These are phyloP conservation scores for Colletotrichum cordylinicola DNA, from an alignment of 2,329 filamentous ascomycete genomes.

Conservation along the genomic window DNA sequence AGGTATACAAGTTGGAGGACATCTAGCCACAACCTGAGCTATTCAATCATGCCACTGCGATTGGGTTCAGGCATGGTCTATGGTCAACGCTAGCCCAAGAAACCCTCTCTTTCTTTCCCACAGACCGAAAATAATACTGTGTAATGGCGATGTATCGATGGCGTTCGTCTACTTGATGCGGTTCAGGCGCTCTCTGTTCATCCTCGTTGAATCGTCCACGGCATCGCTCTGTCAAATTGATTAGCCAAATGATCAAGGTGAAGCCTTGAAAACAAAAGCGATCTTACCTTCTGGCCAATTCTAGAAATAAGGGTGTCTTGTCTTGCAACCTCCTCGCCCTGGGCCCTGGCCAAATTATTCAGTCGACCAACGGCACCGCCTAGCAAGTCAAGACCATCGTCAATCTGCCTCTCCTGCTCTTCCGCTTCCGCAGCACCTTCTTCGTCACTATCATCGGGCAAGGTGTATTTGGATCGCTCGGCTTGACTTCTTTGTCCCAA, in stretches of 20 bases:
- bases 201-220: constrained; percentile 81
- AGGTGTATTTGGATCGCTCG: constrained; percentile 68
- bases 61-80: no score
- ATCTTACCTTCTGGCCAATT: constrained; percentile 74
- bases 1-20: constrained; percentile 30
- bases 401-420: constrained; percentile 57
- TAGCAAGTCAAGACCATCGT: constrained; percentile 68
- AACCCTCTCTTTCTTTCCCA: no score
- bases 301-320: constrained; percentile 79
- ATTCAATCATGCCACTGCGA: no score
- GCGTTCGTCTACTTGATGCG: constrained; percentile 51
- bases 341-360: constrained; percentile 76
- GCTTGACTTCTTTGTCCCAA: constrained; percentile 10
- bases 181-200: constrained; percentile 77
- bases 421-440: no score
- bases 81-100: no score
- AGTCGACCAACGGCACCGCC: constrained; percentile 73
- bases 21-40: no score
- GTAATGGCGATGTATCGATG: no score
- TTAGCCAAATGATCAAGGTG: constrained; percentile 30
- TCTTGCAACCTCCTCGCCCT: constrained; percentile 75
- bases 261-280: no score
- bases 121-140: no score
- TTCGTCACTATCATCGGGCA: constrained; percentile 71
- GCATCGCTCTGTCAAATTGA: constrained; percentile 69